These are phyloP conservation scores for Epichloe baconii DNA, from an alignment of 2,329 filamentous ascomycete species.

Conservation along the genomic window DNA sequence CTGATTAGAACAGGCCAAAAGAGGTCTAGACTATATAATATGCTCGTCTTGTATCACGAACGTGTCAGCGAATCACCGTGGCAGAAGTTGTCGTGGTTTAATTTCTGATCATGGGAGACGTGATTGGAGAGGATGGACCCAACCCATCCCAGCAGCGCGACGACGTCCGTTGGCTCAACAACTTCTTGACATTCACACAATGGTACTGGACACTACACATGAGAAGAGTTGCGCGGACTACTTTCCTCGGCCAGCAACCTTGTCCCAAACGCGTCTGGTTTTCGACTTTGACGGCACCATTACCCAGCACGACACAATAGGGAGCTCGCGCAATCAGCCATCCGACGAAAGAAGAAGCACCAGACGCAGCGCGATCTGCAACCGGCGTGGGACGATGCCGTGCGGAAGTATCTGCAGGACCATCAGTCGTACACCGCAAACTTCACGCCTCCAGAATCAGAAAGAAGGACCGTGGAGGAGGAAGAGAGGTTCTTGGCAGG, in stretches of 20 bases:
- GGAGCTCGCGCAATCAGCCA: slow-evolving; percentile 31
- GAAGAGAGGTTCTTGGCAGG: slow-evolving; percentile 32
- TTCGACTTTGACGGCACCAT: slow-evolving; percentile 50
- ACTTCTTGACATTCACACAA: too few species aligned
- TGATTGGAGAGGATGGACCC: not conserved
- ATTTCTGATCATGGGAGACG: too few species aligned
- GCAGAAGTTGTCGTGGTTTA: too few species aligned
- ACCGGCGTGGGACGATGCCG: slow-evolving; percentile 30
- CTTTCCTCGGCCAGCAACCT: too few species aligned
- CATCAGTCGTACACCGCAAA: slow-evolving; percentile 21
- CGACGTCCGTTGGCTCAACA: too few species aligned
- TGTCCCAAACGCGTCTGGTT: slow-evolving; percentile 29
- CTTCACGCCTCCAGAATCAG: slow-evolving; percentile 19
- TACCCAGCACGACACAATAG: slow-evolving; percentile 39
- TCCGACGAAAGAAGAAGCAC: slow-evolving; percentile 21
- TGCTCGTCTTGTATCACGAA: not conserved
- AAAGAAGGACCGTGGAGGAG: slow-evolving; percentile 21
- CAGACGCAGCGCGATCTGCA: slow-evolving; percentile 20
- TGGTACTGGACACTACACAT: too few species aligned
- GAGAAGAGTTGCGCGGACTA: not conserved
- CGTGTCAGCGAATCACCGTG: not conserved
- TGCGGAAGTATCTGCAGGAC: slow-evolving; percentile 32
- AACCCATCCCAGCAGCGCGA: too few species aligned
- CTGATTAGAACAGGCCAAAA: slow-evolving; percentile 9
- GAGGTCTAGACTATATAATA: slow-evolving; percentile 3